phyloP scores from a whole-genome alignment of 371 early-diverging fungal species.

The Umbelopsis sp. region DNA sequence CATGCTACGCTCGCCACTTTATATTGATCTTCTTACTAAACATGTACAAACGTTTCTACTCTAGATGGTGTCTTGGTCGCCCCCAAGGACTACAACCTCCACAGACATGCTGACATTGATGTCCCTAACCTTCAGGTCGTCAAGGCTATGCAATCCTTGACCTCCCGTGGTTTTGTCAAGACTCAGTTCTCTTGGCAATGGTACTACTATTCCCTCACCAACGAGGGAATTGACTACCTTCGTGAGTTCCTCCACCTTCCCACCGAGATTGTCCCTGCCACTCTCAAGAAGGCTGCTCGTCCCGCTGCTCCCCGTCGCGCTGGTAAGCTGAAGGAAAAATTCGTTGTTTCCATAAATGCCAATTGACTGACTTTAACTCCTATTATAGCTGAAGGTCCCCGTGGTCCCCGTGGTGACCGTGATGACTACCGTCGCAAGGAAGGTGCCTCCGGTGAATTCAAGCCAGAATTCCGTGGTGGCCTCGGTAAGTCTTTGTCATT shows the following conservation, averaged over 20 bases:
- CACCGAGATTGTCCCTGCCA: slow-evolving; percentile 93
- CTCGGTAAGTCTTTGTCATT: slow-evolving; percentile 46
- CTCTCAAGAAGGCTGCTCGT: slow-evolving; percentile 90
- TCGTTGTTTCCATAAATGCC: neutral
- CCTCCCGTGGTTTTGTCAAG: slow-evolving; percentile 93
- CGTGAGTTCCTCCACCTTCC: slow-evolving; percentile 96
- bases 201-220: slow-evolving; percentile 98
- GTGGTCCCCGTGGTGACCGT: slow-evolving; percentile 71
- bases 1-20: neutral
- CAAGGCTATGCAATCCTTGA: slow-evolving; percentile 96
- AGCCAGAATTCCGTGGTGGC: slow-evolving; percentile 91
- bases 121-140: slow-evolving; percentile 98
- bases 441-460: slow-evolving; percentile 87
- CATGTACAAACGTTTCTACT: slow-evolving; percentile 16
- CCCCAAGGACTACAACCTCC: slow-evolving; percentile 96
- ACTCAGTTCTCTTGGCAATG: slow-evolving; percentile 99
- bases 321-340: slow-evolving; percentile 39
- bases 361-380: neutral
- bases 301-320: slow-evolving; percentile 59
- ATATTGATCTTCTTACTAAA: neutral
- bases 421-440: slow-evolving; percentile 92
- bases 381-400: slow-evolving; percentile 51
- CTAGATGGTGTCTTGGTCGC: slow-evolving; percentile 97
- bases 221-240: slow-evolving; percentile 96
- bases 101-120: slow-evolving; percentile 91